Base-by-base conservation (phyloP, 305 asterid species). In the Fraxinus baroniana region DNA sequence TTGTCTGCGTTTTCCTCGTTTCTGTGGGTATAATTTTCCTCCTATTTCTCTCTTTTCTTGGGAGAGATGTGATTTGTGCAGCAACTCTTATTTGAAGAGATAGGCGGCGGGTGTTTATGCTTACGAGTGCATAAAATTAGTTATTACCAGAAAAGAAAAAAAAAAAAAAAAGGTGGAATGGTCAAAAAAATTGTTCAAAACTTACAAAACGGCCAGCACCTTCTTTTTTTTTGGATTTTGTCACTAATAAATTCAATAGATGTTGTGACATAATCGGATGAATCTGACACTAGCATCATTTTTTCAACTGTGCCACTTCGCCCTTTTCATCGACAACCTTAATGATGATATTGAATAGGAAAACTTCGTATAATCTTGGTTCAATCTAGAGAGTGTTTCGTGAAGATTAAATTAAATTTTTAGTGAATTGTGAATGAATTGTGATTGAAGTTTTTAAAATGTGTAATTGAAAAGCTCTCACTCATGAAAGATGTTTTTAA, bases 31-130 rank as follows among this genome's bases (percentile, higher is more conserved):
- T 32, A 0, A 1, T 68, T 20, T 8, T 26, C 52, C 15, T 6
- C 36, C 3, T 57, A 2, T 24, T 76, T 64, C 10, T 12, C 4
- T 18, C 28, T 71, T 33, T 7, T 4, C 36, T 17, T 62, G 77
- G 46, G 49, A 41, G 20, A 12, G 86, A 82, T 80, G 83, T 57
- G 83, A 41, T 78, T 82, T 26, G 35, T 66, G 36, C 82, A 78
- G 86, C 87, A 86, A 84, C 85, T 81, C 22, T 73, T 76, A 82
- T 88, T 86, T 76, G 88, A 84, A 88, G 80, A 80, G 20, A 41
- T 64, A 81, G 86, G 82, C 91, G 87, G 89, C 90, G 86, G 85
- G 86, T 83, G 60, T 83, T 49, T 81, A 71, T 62, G 66, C 32
- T 62, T 32, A 78, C 24, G 66, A n/a, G 79, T 7, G 44, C 66